Evolutionary conservation across 75 land plant genomes (phyloP), one percentile per base, ranked within the genome.

Genomic region (Pinus taeda): DNA sequence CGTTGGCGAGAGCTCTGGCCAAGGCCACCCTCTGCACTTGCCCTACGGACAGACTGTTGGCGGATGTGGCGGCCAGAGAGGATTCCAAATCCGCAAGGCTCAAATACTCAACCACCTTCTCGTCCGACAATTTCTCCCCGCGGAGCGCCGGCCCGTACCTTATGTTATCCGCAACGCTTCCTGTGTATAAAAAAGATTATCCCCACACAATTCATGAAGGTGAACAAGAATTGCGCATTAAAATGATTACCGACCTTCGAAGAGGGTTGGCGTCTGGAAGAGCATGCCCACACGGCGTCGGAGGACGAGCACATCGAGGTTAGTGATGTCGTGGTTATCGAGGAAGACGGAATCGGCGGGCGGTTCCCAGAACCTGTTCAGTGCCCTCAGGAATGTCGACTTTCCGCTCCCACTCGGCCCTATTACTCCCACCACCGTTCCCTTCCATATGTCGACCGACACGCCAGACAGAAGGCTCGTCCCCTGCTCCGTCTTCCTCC

Each of bases 371-470:
- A 96, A 83, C 33, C 98, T 92, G 78, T 96, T 96, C 37, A 96
- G 82, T 3, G 97, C 92, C 59, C 98, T 77, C 56, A 96, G 74
- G 21, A 94, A 57, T 60, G 98, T 96, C 15, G 98, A 94, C 63
- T 96, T 96, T 24, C 98, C 98, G 78, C 98, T 89, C 15, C 98
- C 98, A 77, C 97, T 94, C 3, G 98, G 98, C 26, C 98, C 98
- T 33, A 96, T 94, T 21, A 96, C 72, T 49, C 98, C 97, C 42
- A 93, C 86, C 37, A 96, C 78, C 60, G 56, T 26, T 1, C 97
- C 98, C 57, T 56, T 74, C 57, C 82, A 85, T 12, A 93, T 73
- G 36, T 93, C 86, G 56, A 90, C 56, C 56, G 58, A 74, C 21
- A 93, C 79, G 14, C 78, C 78, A 4, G 62, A 67, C 62, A 93